Percentiles rank a stretch among this genome's conserved stretches.
phyloP scores from a whole-genome alignment of 306 rosid genomes.

The Ammopiptanthus mongolicus region DNA sequence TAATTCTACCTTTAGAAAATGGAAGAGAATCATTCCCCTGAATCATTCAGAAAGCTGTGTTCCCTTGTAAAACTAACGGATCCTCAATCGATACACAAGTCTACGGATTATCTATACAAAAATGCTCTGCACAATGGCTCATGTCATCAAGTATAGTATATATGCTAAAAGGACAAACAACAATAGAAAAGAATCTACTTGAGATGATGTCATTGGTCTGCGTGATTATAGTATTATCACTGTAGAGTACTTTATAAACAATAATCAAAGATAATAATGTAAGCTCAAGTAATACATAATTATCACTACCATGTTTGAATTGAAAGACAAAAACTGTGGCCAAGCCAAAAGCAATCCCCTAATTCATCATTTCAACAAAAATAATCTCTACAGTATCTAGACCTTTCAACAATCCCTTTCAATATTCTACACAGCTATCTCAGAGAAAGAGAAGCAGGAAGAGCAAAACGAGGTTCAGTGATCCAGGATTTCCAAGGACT shows the following conservation, averaged over 20 bases:
- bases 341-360: constrained; percentile 30
- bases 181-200: constrained; percentile 35
- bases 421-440: constrained; percentile 20
- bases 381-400: constrained; percentile 30
- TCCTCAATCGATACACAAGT: background rate
- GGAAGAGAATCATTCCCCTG: constrained; percentile 15
- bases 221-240: constrained; percentile 21
- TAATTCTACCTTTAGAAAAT: constrained; percentile 2
- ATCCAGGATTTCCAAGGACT: constrained; percentile 25
- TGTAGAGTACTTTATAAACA: background rate
- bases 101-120: background rate
- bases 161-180: constrained; percentile 10
- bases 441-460: background rate
- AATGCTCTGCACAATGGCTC: background rate
- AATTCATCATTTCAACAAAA: constrained; percentile 39
- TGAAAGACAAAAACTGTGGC: constrained; percentile 32
- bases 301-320: constrained; percentile 20
- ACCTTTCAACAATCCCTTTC: constrained; percentile 24
- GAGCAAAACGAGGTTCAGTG: constrained; percentile 3
- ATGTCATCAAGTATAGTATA: constrained; percentile 11
- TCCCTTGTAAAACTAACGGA: background rate
- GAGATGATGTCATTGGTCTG: constrained; percentile 29
- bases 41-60: constrained; percentile 9
- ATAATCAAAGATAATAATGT: constrained; percentile 15
- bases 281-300: constrained; percentile 22